These are phyloP conservation scores for Chrysoporthe puriensis DNA, from an alignment of 2,329 filamentous ascomycete genomes.

Conservation along the genomic window DNA sequence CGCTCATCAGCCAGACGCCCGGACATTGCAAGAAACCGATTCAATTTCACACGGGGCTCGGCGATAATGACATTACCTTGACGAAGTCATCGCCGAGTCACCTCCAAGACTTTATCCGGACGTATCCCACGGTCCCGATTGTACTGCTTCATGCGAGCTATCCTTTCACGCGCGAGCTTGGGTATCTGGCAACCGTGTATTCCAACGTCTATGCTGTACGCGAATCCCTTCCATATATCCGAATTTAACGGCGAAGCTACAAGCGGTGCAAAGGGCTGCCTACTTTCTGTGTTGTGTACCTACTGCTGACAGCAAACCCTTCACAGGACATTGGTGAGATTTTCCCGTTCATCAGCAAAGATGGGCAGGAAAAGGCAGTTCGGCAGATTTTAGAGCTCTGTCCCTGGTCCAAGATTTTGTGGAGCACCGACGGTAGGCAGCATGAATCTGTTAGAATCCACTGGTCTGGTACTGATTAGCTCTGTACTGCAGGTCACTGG, in stretches of 20 bases:
- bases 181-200: constrained; percentile 78
- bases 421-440: constrained; percentile 70
- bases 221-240: background rate
- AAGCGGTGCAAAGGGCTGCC: background rate
- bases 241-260: background rate
- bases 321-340: constrained; percentile 75
- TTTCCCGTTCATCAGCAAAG: constrained; percentile 76
- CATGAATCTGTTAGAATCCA: background rate
- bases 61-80: constrained; percentile 77
- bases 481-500: constrained; percentile 52
- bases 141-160: constrained; percentile 82
- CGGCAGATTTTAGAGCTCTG: constrained; percentile 76
- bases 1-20: constrained; percentile 54
- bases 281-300: background rate
- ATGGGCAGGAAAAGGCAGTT: constrained; percentile 73
- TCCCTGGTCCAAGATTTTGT: constrained; percentile 74
- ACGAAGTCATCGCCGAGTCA: constrained; percentile 73
- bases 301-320: no score
- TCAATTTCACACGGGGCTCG: constrained; percentile 83
- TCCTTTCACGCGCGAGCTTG: constrained; percentile 77
- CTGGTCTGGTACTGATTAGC: background rate
- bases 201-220: constrained; percentile 70
- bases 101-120: constrained; percentile 72
- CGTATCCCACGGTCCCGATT: constrained; percentile 71
- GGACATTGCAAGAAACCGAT: constrained; percentile 66